Base-by-base conservation (phyloP, 768 basidiomycete species). In the Boletus rubroflammeus region DNA sequence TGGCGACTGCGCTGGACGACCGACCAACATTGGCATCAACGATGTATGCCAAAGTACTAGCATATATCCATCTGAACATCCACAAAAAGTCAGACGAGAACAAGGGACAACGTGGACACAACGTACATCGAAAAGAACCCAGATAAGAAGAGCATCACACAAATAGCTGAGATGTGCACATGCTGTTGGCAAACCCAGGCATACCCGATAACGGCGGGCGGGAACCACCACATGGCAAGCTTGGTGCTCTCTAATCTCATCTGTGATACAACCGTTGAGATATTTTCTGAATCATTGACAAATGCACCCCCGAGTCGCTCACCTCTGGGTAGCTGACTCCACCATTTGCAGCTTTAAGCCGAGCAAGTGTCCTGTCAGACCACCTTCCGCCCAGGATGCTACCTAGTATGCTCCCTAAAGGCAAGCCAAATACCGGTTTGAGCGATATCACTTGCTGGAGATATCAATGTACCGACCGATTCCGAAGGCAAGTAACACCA, bases 11-110 rank as follows among this genome's bases (percentile, higher is more conserved):
- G 2, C 82, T 83, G 0, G 90, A 86, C 0, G 90, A 90, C 15
- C 85, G 80, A 6, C 93, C 93, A 3, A 77, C 76, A 61, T 95
- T 97, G 9, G 91, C 83, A 64, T 97, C 93, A 3, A 94, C 91
- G 32, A 95, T 81, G 65, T 93, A 95, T 0, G 93, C 86, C 31
- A 97, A 73, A 0, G 88, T 85, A 40, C 82, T 84, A 0, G 85
- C 72, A 66, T 89, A 88, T 47, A 85, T 82, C 69, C 76, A 76
- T 65, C 80, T 83, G 14, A 35, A 5, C n/a, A 35, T 15, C 9
- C 8, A 31, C 8, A 0, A n/a, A 38, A n/a, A 9, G 17, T 53
- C 19, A 61, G 29, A n/a, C 3, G 3, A 25, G 17, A 8, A 31
- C 42, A 34, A n/a, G 23, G 1, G 21, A 34, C 11, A 26, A 34